Conservation (phyloP, 495 filamentous ascomycete genomes). For the Cladorrhinum samala region DNA sequence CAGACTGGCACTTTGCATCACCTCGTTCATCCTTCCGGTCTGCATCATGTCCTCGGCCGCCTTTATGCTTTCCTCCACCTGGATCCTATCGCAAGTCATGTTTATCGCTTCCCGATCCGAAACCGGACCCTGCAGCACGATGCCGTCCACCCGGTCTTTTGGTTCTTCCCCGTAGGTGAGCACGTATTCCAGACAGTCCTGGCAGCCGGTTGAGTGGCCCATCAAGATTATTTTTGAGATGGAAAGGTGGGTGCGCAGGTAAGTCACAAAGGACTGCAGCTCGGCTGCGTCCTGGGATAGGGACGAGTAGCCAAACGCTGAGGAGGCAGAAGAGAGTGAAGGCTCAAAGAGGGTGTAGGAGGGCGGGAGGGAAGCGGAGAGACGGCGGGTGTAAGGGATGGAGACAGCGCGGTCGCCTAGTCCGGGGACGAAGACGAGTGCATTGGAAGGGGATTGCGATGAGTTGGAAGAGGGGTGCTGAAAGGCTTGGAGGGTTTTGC, state of each 20-base stretch:
- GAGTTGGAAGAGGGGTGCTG: background rate
- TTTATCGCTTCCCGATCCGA: conserved; percentile 68
- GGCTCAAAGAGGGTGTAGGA: conserved; percentile 40
- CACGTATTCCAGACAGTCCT: conserved; percentile 70
- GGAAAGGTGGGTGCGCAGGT: conserved; percentile 48
- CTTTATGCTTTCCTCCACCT: conserved; percentile 46
- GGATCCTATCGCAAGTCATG: conserved; percentile 30
- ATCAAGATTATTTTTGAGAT: conserved; percentile 67
- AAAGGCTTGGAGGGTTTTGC: background rate
- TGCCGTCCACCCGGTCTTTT: conserved; percentile 61
- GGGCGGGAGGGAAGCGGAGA: conserved; percentile 50
- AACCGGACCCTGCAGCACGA: conserved; percentile 75
- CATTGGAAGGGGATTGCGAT: conserved; percentile 19
- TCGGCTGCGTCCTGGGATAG: conserved; percentile 69
- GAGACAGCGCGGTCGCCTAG: conserved; percentile 75
- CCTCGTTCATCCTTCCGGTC: conserved; percentile 46
- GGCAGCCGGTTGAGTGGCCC: conserved; percentile 81
- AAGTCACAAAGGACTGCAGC: conserved; percentile 62
- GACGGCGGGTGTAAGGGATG: conserved; percentile 55
- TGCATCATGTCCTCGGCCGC: conserved; percentile 49
- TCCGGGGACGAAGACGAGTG: conserved; percentile 77
- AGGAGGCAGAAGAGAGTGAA: conserved; percentile 49
- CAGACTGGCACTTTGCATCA: conserved; percentile 51
- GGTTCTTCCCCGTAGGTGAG: conserved; percentile 6
- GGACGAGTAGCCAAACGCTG: conserved; percentile 64